A percentile compares a stretch with the other conserved stretches of the same genome.
Conservation (phyloP, 2,329 filamentous ascomycete species). For the Taxawa tesnikishii region DNA sequence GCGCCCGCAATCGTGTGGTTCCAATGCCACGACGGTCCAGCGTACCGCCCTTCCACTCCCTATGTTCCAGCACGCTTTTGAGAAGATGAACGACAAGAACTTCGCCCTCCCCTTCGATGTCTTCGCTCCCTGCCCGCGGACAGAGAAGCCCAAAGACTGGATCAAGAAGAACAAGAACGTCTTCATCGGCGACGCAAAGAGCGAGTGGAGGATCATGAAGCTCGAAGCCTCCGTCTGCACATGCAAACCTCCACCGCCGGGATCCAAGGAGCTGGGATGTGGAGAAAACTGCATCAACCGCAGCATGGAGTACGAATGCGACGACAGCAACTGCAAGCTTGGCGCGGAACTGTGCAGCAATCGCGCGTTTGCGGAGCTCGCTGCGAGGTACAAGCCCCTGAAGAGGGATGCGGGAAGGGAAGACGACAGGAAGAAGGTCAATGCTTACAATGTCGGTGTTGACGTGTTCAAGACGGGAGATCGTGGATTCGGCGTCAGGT, state of each 20-base stretch:
- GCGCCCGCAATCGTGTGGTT: too few relatives aligned
- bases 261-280: conserved; percentile 57
- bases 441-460: conserved; percentile 83
- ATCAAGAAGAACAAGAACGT: conserved; percentile 85
- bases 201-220: conserved; percentile 18
- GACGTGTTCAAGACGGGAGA: conserved; percentile 87
- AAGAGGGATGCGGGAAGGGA: conserved; percentile 11
- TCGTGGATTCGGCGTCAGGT: conserved; percentile 82
- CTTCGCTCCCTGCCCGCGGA: conserved; percentile 68
- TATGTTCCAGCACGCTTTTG: conserved; percentile 35
- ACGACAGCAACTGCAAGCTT: conserved; percentile 75
- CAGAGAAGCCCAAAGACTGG: conserved; percentile 90
- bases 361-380: conserved; percentile 72
- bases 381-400: conserved; percentile 50
- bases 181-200: conserved; percentile 42
- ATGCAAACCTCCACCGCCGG: conserved; percentile 42
- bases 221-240: conserved; percentile 44
- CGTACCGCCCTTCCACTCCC: conserved; percentile 17
- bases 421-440: conserved; percentile 36
- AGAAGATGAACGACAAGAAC: conserved; percentile 52
- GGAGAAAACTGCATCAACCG: conserved; percentile 86
- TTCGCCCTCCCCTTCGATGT: conserved; percentile 86
- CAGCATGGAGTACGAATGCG: conserved; percentile 96
- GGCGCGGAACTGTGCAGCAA: conserved; percentile 68
- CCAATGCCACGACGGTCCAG: conserved; percentile 4